Evolutionary conservation across 192 early-diverging fungal genomes (phyloP).

Genomic region (Umbelopsis vinacea): DNA sequence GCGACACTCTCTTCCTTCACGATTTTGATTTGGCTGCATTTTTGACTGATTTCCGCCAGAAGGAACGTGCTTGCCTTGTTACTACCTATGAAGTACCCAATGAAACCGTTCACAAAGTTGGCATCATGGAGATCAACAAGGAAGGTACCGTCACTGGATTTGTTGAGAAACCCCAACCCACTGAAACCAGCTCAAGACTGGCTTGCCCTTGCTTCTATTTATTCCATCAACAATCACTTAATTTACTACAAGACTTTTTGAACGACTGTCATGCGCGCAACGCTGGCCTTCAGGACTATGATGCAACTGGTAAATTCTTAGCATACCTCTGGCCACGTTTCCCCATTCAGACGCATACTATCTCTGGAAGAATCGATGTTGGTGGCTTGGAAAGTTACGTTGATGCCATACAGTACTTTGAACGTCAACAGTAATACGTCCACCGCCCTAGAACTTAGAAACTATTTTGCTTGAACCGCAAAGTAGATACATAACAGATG

Average conservation of each 20-base stretch:
- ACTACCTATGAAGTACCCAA: slow-evolving; percentile 50
- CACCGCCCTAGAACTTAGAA: not conserved
- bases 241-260: slow-evolving; percentile 48
- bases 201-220: slow-evolving; percentile 71
- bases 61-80: slow-evolving; percentile 44
- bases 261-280: slow-evolving; percentile 35
- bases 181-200: slow-evolving; percentile 44
- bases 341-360: slow-evolving; percentile 43
- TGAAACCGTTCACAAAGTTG: slow-evolving; percentile 53
- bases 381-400: slow-evolving; percentile 61
- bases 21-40: slow-evolving; percentile 56
- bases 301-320: slow-evolving; percentile 62
- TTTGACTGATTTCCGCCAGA: slow-evolving; percentile 19
- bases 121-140: slow-evolving; percentile 51
- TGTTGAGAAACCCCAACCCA: slow-evolving; percentile 59
- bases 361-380: slow-evolving; percentile 65
- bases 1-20: slow-evolving; percentile 62
- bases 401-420: slow-evolving; percentile 52
- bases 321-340: slow-evolving; percentile 46
- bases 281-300: slow-evolving; percentile 46
- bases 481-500: not conserved
- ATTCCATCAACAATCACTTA: slow-evolving; percentile 34
- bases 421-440: not conserved
- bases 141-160: slow-evolving; percentile 46
- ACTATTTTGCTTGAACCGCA: not conserved